These are phyloP conservation scores for Phoenix roebelenii DNA, from an alignment of 176 grass and related monocot genomes.

Conservation along the genomic window DNA sequence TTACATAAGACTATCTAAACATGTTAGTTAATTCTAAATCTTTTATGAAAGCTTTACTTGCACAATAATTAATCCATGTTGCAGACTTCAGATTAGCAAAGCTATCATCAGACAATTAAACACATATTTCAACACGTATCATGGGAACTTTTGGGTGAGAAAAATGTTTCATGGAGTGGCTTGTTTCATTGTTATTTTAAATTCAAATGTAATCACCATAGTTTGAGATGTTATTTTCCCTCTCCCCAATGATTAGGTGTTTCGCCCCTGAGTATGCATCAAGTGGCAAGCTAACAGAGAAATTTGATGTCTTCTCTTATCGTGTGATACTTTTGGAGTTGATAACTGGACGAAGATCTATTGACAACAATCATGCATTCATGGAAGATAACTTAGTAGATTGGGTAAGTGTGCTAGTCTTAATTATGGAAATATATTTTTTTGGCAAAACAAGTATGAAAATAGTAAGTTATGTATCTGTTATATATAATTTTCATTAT, in stretches of 20 bases:
- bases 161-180: background rate
- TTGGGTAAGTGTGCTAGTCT: background rate
- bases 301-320: slow-evolving; percentile 14
- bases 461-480: slow-evolving; percentile 4
- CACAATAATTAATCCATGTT: slow-evolving; percentile 21
- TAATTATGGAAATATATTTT: too few relatives aligned
- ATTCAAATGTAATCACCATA: too few relatives aligned
- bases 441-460: background rate
- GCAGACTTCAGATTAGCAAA: slow-evolving; percentile 77
- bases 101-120: slow-evolving; percentile 39
- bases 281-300: slow-evolving; percentile 12
- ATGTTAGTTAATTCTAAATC: too few relatives aligned
- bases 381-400: slow-evolving; percentile 12
- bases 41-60: too few relatives aligned
- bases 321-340: slow-evolving; percentile 13
- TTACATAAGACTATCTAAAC: too few relatives aligned
- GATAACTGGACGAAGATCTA: slow-evolving; percentile 7
- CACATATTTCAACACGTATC: slow-evolving; percentile 58
- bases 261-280: slow-evolving; percentile 20
- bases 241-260: background rate
- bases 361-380: slow-evolving; percentile 4
- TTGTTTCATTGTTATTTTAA: background rate
- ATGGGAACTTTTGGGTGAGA: slow-evolving; percentile 74
- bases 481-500: background rate
- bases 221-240: background rate